Evolutionary conservation across 805 yeast genomes (phyloP).

Genomic region (Blastobotrys chiropterorum): DNA sequence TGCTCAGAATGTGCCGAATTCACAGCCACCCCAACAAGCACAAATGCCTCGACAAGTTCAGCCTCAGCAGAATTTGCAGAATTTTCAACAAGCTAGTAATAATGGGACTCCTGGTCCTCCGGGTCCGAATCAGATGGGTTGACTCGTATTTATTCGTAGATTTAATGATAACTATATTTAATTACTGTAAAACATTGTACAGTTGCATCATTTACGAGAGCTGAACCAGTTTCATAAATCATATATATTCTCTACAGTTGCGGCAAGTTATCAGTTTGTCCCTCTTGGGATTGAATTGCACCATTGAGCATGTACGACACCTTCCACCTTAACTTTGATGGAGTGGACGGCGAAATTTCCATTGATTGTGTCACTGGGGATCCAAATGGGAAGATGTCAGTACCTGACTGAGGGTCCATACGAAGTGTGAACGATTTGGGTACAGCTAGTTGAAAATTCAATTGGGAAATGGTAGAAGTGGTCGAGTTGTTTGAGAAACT

Average conservation of each 20-base stretch:
- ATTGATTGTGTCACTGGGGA: constrained; percentile 48
- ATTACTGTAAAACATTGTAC: too few relatives aligned
- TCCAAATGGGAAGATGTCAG: constrained; percentile 42
- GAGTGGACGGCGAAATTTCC: constrained; percentile 20
- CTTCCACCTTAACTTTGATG: constrained; percentile 74
- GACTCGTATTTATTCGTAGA: background rate
- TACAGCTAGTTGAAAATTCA: constrained; percentile 63
- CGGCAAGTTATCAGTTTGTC: constrained; percentile 36
- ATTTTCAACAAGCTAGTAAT: too few relatives aligned
- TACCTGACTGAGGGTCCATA: constrained; percentile 58
- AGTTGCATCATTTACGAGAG: too few relatives aligned
- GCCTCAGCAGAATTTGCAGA: too few relatives aligned
- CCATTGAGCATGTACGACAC: constrained; percentile 48
- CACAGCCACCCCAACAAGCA: background rate
- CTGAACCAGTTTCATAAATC: background rate
- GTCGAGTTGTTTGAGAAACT: constrained; percentile 43
- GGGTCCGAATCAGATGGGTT: constrained; percentile 6
- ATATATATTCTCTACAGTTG: background rate
- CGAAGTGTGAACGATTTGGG: constrained; percentile 55
- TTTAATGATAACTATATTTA: background rate
- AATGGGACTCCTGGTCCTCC: background rate
- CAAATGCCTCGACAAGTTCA: background rate
- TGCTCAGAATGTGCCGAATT: background rate
- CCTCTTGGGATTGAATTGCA: constrained; percentile 47
- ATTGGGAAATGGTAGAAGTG: constrained; percentile 38